Evolutionary conservation across 2,329 filamentous ascomycete genomes (phyloP), one percentile per base, ranked within the genome.

Genomic region (Lizonia empirigonia): DNA sequence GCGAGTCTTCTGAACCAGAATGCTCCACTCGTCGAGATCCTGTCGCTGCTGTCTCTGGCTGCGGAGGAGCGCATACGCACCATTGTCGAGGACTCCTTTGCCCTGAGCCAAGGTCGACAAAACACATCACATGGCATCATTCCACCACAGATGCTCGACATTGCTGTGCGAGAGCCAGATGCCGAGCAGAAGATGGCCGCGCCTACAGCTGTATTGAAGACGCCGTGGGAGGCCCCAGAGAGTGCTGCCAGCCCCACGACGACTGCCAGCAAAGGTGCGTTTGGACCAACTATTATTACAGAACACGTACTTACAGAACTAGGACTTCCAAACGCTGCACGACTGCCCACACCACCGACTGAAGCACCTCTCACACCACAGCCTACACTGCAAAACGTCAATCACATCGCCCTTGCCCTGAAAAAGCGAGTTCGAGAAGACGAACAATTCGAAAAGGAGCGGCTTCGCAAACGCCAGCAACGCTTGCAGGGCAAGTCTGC

Each of bases 41-140:
- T 97, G 35, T 88, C 90, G 20, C 79, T 97, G 13, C 71, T 97
- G 50, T 94, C 91, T 5, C 82, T 97, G 49, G 89, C 90, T 15
- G 86, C 90, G 8, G 90, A 93, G 68, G 88, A 95, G 62, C 83
- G 91, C 22, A 63, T 97, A 29, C 82, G 89, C 44, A 84, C 85
- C 10, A 75, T 97, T 23, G 68, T 97, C 3, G 88, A 92, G 65
- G 91, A 96, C 63, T 86, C 90, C 9, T 83, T 86, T 46, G 81
- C 81, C 8, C 75, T 96, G 36, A 84, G 90, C 3, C 80, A 81
- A 52, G 88, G 84, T 52, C 85, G 93, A 45, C 88, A 90, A 67
- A 85, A 82, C 53, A 89, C 88, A 16, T 90, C 91, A 2, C 88
- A 96, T 70, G 93, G 92, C 1, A 77, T 86, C 24, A 79, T 96